Evolutionary conservation across 2,329 filamentous ascomycete genomes (phyloP), one percentile per base, ranked within the genome.

Genomic region (Penicillium brevicompactum): DNA sequence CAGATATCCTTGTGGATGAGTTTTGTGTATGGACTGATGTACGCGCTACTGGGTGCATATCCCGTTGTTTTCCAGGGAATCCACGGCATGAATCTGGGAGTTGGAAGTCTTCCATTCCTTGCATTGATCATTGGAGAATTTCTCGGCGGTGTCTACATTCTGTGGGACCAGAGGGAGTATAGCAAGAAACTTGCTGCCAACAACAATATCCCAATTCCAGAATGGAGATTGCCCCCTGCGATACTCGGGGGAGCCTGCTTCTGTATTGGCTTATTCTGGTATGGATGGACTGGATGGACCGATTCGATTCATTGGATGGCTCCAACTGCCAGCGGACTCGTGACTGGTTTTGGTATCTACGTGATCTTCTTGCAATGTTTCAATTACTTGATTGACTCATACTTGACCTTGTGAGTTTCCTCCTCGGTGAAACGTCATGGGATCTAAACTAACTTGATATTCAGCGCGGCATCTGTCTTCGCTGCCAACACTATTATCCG

Each of bases 351-450:
- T 44, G 70, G 68, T 8, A 67, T 73, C 32, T 66, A 65, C 31
- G 64, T 64, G 24, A 71, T 73, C 53, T 73, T 74, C 53, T 51
- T 73, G 37, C 67, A 70, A 44, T 66, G 68, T 16, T 74, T 72
- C 58, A 73, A 72, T 43, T 72, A 76, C 43, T 47, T 77, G 40
- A 68, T 77, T 22, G 74, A 76, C 40, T 70, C 72, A 1, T 76
- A 76, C 57, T 62, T 76, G 30, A 68, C 67, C 22, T 63, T 76
- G 74, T 77, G 58, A 68, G 74, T 66, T 1, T n/a, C 2, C 24
- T 22, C 3, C 3, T 14, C n/a, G 5, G 9, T 1, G 3, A 2
- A 5, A 31, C 6, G 6, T 7, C 11, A 2, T 5, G 5, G 11
- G 30, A 2, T 4, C 4, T 22, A 24, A 18, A 11, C 46, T 60